Base-by-base conservation (phyloP, 2,329 filamentous ascomycete species). In the Triangularia setosa region DNA sequence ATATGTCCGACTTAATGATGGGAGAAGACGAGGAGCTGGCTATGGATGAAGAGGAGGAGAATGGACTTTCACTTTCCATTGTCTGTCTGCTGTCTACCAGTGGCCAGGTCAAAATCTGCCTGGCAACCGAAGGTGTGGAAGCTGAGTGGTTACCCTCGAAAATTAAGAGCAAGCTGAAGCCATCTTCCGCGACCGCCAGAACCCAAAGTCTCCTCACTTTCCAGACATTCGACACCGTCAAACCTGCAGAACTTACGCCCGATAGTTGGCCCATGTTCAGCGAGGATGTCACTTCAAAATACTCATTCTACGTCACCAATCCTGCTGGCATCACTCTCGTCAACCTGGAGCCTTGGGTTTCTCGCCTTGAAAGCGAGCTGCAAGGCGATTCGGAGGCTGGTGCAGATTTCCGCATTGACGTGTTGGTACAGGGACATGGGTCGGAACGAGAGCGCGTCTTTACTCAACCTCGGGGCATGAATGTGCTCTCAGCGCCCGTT, bases 71-170 rank as follows among this genome's bases (percentile, higher is more conserved):
- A 1, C 75, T 89, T 25, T 79, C 84, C 4, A 77, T 88, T 30
- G 72, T 89, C 55, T 88, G 86, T 70, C 74, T 89, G 8, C 77
- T 89, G 1, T 85, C 85, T 1, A 84, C 82, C 2, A 87, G 84
- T 68, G 87, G 87, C 3, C 84, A 85, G 70, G 77, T 88, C 63
- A 81, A 85, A 53, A 78, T 89, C 40, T 88, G 86, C 69, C 77
- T 89, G 12, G 87, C 89, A 69, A 70, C 87, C 1, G 82, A 87
- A 9, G 85, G 85, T 1, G 80, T 88, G 16, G 83, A 89, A 72
- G 87, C 87, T n/a, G 84, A 88, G 71, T 89, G 87, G 87, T 76
- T 89, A 21, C 85, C 85, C 0, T 84, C 84, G 6, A 84, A 81
- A 64, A 79, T 77, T 70, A 87, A 82, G 69, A 79, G 79, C 1